Evolutionary conservation across 2,329 filamentous ascomycete genomes (phyloP).

Genomic region (Fusarium robinianum): DNA sequence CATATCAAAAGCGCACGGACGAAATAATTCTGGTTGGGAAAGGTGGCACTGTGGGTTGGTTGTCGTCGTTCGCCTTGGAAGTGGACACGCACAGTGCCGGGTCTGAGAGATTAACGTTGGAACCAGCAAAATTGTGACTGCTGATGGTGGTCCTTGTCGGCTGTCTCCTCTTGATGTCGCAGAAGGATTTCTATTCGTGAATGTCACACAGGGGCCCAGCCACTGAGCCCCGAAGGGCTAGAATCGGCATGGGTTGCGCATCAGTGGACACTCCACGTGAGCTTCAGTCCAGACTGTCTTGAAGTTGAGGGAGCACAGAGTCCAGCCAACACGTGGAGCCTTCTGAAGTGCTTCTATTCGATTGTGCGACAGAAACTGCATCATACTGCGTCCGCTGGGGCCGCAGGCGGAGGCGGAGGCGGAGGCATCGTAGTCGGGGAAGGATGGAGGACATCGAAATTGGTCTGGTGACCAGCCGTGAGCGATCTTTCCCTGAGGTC

Average conservation of each 20-base stretch:
- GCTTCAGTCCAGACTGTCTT: conserved; percentile 32
- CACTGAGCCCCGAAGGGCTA: conserved; percentile 32
- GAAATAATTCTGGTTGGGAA: conserved; percentile 18
- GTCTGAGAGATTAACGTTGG: conserved; percentile 22
- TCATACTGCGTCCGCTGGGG: conserved; percentile 11
- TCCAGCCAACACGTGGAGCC: conserved; percentile 38
- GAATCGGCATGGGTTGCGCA: conserved; percentile 37
- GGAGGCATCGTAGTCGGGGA: conserved; percentile 23
- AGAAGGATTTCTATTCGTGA: conserved; percentile 29
- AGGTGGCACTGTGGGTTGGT: conserved; percentile 11
- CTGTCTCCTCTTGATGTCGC: conserved; percentile 18
- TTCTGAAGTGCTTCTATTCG: conserved; percentile 32
- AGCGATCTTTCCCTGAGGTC: no score
- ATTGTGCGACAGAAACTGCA: conserved; percentile 32
- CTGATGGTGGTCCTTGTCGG: no score
- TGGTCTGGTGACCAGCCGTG: conserved; percentile 23
- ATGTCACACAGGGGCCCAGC: conserved; percentile 32
- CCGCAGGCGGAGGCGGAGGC: no score
- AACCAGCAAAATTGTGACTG: conserved; percentile 16
- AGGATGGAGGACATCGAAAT: conserved; percentile 7
- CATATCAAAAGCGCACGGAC: conserved; percentile 28
- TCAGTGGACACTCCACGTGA: conserved; percentile 41
- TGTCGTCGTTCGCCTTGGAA: conserved; percentile 26
- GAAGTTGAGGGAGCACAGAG: conserved; percentile 32
- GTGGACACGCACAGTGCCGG: conserved; percentile 28